Evolutionary conservation across 139 green algal species (phyloP).

Genomic region (Coelastrella sp.): DNA sequence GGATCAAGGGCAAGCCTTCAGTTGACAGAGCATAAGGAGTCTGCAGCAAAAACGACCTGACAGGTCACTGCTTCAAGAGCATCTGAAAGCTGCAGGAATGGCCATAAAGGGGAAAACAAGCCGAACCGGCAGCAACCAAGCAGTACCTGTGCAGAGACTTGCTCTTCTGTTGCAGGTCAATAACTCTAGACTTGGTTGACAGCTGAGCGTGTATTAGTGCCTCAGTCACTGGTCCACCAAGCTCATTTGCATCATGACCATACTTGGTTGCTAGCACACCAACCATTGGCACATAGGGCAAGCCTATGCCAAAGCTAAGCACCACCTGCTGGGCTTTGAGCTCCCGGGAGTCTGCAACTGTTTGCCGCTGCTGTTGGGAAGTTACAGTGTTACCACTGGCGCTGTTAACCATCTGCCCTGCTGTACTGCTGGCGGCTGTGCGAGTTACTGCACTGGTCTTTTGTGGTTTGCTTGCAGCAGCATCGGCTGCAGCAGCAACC

Average conservation of each 20-base stretch:
- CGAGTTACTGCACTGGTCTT: background rate
- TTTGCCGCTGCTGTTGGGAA: background rate
- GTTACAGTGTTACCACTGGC: background rate
- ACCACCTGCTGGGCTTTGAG: constrained; percentile 3
- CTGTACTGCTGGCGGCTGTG: background rate
- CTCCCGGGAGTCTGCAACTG: background rate
- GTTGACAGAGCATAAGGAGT: too few species aligned
- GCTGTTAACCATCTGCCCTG: background rate
- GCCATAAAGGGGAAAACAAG: too few species aligned
- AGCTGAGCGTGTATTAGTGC: constrained; percentile 47
- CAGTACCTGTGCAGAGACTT: constrained; percentile 53
- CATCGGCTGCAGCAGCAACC: background rate
- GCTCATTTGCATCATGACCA: constrained; percentile 35
- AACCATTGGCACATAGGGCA: background rate
- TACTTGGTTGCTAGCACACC: constrained; percentile 36
- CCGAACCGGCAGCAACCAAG: background rate
- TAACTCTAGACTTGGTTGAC: constrained; percentile 39
- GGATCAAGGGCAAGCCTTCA: too few species aligned
- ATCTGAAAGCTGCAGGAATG: too few species aligned
- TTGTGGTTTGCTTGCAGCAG: background rate
- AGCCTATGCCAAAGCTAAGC: background rate
- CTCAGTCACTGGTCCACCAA: constrained; percentile 42
- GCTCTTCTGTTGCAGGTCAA: constrained; percentile 35
- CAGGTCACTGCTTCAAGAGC: too few species aligned
- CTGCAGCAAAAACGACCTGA: too few species aligned